A percentile compares a stretch with the other conserved stretches of the same genome.
These are phyloP conservation scores for Diutina siamensis DNA, from an alignment of 1,139 yeast species.

Conservation along the genomic window DNA sequence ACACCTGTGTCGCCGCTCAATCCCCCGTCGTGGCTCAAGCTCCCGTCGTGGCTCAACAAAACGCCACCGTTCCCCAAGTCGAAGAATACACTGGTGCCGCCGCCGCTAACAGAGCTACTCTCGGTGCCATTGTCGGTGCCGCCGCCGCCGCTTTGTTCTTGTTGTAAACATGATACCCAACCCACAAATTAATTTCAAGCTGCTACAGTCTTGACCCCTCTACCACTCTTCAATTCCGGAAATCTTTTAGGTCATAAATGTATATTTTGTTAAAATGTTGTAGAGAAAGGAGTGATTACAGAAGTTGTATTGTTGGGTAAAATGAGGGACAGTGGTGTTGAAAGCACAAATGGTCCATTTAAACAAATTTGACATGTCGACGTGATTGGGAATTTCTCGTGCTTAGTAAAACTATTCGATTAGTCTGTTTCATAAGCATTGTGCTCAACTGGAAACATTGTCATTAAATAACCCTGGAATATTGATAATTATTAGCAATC, in stretches of 20 bases:
- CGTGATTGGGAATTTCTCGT: no score
- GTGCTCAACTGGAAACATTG: no score
- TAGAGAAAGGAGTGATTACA: no score
- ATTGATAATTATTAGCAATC: no score
- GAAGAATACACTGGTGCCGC: conserved; percentile 1
- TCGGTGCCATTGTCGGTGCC: conserved; percentile 2
- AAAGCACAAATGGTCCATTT: no score
- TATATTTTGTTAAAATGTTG: no score
- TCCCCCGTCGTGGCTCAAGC: neutral
- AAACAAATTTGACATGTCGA: no score
- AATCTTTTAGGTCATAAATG: neutral
- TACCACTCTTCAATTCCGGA: neutral
- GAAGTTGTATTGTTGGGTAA: no score
- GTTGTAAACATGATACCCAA: neutral
- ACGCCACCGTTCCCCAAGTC: neutral
- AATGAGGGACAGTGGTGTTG: no score
- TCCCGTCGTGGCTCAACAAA: neutral
- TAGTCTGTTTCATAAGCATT: no score
- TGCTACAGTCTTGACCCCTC: neutral
- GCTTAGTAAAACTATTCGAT: no score
- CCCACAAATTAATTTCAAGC: neutral
- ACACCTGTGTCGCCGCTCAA: neutral
- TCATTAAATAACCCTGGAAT: no score
- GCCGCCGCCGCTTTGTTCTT: conserved; percentile 2
- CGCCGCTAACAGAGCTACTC: neutral